Conservation (phyloP, 805 yeast species). For the Vanderwaltozyma yarrowii region DNA sequence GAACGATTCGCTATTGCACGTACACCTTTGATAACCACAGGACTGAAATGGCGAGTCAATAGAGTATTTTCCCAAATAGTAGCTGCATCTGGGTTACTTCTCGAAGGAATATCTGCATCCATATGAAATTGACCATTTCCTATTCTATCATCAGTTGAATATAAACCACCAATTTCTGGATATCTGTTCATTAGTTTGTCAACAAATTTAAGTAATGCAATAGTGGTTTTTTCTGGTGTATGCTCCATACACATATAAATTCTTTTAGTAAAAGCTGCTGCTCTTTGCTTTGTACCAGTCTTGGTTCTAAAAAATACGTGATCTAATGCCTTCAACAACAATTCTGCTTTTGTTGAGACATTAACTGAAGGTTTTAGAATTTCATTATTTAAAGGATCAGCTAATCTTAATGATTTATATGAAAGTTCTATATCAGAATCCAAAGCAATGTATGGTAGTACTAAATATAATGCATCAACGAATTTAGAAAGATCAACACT, state of each 20-base stretch:
- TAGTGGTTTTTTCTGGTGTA: slow-evolving; percentile 78
- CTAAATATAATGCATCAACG: slow-evolving; percentile 59
- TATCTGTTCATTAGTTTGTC: slow-evolving; percentile 66
- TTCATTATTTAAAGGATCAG: slow-evolving; percentile 56
- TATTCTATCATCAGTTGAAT: slow-evolving; percentile 81
- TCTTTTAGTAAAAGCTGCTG: slow-evolving; percentile 75
- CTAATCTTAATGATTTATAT: slow-evolving; percentile 66
- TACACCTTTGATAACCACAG: slow-evolving; percentile 63
- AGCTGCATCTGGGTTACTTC: slow-evolving; percentile 80
- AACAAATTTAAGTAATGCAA: slow-evolving; percentile 67
- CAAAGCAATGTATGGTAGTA: slow-evolving; percentile 56
- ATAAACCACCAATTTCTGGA: slow-evolving; percentile 63
- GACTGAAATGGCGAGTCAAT: slow-evolving; percentile 74
- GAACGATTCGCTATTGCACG: slow-evolving; percentile 33
- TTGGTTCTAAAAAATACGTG: slow-evolving; percentile 68
- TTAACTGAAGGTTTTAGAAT: slow-evolving; percentile 61
- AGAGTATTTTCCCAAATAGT: slow-evolving; percentile 82
- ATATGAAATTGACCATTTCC: slow-evolving; percentile 68
- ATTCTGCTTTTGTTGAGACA: slow-evolving; percentile 80
- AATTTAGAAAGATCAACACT: slow-evolving; percentile 76
- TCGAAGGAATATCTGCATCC: slow-evolving; percentile 56
- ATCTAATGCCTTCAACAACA: slow-evolving; percentile 68
- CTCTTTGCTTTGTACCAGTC: slow-evolving; percentile 56
- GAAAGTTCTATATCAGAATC: slow-evolving; percentile 84
- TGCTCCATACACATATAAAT: slow-evolving; percentile 57